Evolutionary conservation across 352 stramenopile genomes (phyloP).

Genomic region (Globisporangium nagaii): DNA sequence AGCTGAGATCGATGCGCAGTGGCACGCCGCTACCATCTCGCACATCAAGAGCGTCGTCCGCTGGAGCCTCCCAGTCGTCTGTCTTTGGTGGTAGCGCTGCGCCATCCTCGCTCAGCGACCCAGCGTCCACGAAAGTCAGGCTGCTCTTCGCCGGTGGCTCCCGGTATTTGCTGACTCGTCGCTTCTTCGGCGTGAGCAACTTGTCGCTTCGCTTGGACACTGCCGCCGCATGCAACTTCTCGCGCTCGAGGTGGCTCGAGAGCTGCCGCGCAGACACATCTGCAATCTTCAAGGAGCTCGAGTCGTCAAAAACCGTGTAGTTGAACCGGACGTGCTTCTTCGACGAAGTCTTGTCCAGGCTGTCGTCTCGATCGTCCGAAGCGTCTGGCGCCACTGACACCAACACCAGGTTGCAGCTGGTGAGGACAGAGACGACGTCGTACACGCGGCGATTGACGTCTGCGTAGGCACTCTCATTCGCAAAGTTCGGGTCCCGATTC

Average conservation of each 20-base stretch:
- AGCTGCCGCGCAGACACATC: constrained; percentile 1
- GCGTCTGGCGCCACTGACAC: constrained; percentile 12
- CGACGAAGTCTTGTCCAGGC: constrained; percentile 17
- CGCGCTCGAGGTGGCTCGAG: neutral
- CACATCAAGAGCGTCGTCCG: neutral
- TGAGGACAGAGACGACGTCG: constrained; percentile 59
- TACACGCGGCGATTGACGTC: constrained; percentile 64
- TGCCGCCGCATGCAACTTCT: neutral
- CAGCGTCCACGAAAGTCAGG: neutral
- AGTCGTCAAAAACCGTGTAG: constrained; percentile 36
- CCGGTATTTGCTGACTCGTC: neutral
- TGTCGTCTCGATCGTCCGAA: constrained; percentile 13
- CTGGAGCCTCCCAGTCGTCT: neutral
- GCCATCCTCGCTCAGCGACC: neutral
- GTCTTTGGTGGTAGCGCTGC: neutral
- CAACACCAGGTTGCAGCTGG: constrained; percentile 42
- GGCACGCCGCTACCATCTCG: neutral
- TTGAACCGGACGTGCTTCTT: constrained; percentile 58
- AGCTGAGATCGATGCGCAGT: constrained; percentile 2
- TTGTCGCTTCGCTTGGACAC: neutral
- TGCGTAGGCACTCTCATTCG: constrained; percentile 14
- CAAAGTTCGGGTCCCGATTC: constrained; percentile 10
- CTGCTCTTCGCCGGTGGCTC: neutral
- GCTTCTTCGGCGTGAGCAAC: neutral
- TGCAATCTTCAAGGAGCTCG: constrained; percentile 20